Evolutionary conservation across 176 grass and related monocot species (phyloP), one percentile per base, ranked within the genome.

Genomic region (Aegilops longissima): DNA sequence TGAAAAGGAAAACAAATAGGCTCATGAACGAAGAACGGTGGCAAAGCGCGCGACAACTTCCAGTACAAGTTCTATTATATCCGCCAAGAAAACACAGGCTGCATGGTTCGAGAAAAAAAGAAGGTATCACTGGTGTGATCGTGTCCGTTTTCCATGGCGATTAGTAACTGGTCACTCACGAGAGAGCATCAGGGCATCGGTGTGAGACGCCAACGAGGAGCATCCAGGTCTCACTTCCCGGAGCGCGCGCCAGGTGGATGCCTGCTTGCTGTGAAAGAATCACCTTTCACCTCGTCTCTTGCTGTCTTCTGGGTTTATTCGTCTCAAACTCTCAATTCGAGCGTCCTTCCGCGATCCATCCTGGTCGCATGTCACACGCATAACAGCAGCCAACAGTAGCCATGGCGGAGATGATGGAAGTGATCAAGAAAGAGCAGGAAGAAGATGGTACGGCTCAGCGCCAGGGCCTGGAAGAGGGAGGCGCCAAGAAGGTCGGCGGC

Each of bases 391-490:
- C 21, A 27, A 36, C 31, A 56, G 54, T n/a, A 29, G 54, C 11
- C 12, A 81, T 65, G 68, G 40, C 35, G 77, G 82, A 59, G 47
- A 67, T 64, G 36, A 49, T 31, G 29, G 27, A 6, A 64, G 82
- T 44, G 38, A 27, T 85, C 27, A 88, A 91, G 69, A 12, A 39
- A 52, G 85, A 91, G 70, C 76, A 61, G 54, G 70, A 61, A 64
- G 70, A 72, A 36, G 80, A 88, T 33, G n/a, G 11, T 17, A 42
- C 25, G 11, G 31, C 9, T 77, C 44, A 12, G 11, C 14, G 4
- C 36, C 54, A 3, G 54, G 14, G 36, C 69, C 38, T 44, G 36
- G 67, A 61, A 31, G 59, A 5, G 35, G 44, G 2, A 4, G 3
- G 67, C 33, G 42, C 21, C 51, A 10, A 76, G 42, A 8, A 66